Conservation (phyloP, 2,329 filamentous ascomycete species). For the Chaetomiaceae sp. region DNA sequence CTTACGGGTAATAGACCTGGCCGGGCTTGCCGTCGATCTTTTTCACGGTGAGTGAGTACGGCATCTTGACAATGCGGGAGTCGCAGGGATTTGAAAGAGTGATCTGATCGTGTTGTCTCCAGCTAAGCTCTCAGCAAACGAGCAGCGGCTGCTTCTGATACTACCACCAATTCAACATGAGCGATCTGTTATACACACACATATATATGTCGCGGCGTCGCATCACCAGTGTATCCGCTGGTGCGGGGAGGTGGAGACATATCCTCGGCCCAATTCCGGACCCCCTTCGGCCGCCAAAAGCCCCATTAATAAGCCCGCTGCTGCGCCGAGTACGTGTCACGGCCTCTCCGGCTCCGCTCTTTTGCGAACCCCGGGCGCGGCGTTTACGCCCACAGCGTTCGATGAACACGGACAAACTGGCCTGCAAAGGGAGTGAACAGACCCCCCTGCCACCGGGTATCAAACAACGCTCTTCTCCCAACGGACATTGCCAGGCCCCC, state of each 20-base stretch:
- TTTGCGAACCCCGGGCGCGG: background rate
- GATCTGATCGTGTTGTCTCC: no score
- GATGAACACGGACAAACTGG: background rate
- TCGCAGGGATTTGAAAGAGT: no score
- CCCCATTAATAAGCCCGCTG: constrained; percentile 10
- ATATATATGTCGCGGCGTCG: background rate
- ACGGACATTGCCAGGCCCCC: constrained; percentile 1
- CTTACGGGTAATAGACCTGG: constrained; percentile 74
- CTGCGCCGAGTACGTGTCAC: background rate
- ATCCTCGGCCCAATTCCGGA: constrained; percentile 18
- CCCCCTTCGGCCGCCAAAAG: constrained; percentile 1
- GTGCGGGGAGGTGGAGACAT: constrained; percentile 17
- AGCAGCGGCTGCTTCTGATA: no score
- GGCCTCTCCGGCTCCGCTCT: background rate
- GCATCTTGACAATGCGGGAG: no score
- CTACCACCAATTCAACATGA: no score
- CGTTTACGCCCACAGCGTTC: background rate
- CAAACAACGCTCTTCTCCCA: no score
- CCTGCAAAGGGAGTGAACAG: no score
- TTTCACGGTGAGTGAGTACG: constrained; percentile 55
- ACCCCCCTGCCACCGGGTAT: constrained; percentile 22
- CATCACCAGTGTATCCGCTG: constrained; percentile 8
- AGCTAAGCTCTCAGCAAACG: no score
- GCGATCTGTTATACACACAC: background rate
- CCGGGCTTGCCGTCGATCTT: constrained; percentile 77